These are phyloP conservation scores for Rhodotorula sp. DNA, from an alignment of 1,284 basidiomycete species.

Conservation along the genomic window DNA sequence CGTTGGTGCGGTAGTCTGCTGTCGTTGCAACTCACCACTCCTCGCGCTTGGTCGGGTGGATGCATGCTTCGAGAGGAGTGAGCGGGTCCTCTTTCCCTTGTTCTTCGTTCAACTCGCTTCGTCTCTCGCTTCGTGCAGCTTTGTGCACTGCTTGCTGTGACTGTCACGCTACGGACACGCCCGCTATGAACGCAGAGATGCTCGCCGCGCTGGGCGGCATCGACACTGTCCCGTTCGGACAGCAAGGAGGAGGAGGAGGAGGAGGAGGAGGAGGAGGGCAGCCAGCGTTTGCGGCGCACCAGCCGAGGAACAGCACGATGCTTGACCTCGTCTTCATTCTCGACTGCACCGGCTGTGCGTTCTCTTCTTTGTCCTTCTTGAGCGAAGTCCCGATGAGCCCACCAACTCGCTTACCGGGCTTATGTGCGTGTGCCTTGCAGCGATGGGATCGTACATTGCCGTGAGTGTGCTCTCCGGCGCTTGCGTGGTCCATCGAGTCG, in stretches of 20 bases:
- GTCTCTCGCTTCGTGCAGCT: background rate
- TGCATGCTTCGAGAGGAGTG: background rate
- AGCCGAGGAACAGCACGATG: background rate
- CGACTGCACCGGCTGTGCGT: constrained; percentile 73
- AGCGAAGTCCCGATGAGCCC: background rate
- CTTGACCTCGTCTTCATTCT: constrained; percentile 68
- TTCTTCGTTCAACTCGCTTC: background rate
- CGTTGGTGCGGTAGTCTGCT: background rate
- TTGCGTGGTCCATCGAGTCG: background rate
- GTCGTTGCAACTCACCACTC: background rate
- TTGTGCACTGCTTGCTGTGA: background rate
- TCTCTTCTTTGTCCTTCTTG: background rate
- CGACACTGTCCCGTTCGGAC: constrained; percentile 6
- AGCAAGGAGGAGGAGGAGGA: background rate
- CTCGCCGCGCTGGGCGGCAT: constrained; percentile 24
- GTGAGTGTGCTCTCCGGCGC: constrained; percentile 17
- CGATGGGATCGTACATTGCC: constrained; percentile 53
- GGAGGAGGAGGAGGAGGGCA: background rate
- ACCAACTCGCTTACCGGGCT: background rate
- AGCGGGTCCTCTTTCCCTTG: background rate
- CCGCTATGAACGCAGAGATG: constrained; percentile 18
- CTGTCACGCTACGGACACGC: background rate
- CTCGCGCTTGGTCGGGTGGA: background rate
- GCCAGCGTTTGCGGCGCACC: background rate
- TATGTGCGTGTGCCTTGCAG: background rate